Conservation (phyloP, 2,329 filamentous ascomycete species). For the Fusarium anguioides region DNA sequence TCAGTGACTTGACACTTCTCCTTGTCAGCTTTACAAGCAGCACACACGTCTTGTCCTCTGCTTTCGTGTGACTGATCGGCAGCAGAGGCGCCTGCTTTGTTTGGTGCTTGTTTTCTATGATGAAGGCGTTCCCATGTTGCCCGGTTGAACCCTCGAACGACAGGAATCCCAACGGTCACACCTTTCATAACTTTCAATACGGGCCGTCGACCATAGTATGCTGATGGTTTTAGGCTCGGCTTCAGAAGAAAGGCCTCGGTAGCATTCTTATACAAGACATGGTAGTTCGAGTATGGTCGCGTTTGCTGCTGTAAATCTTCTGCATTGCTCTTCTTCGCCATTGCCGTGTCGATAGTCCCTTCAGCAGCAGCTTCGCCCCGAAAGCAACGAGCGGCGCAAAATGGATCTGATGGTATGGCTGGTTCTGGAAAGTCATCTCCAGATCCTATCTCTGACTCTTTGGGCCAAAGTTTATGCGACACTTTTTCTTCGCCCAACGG, state of each 20-base stretch:
- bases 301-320: slow-evolving; percentile 54
- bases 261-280: slow-evolving; percentile 87
- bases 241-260: slow-evolving; percentile 86
- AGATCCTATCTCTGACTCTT: slow-evolving; percentile 52
- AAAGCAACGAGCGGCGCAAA: slow-evolving; percentile 70
- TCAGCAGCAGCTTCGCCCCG: slow-evolving; percentile 68
- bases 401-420: slow-evolving; percentile 64
- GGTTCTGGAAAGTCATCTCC: slow-evolving; percentile 49
- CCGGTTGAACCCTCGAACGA: slow-evolving; percentile 90
- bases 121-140: slow-evolving; percentile 80
- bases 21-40: slow-evolving; percentile 72
- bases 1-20: slow-evolving; percentile 80
- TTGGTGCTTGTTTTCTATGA: slow-evolving; percentile 54
- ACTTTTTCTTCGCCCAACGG: slow-evolving; percentile 92
- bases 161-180: slow-evolving; percentile 81
- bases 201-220: slow-evolving; percentile 84
- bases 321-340: slow-evolving; percentile 49
- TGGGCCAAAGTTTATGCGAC: slow-evolving; percentile 83
- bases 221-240: slow-evolving; percentile 84
- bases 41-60: slow-evolving; percentile 54
- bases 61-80: slow-evolving; percentile 47
- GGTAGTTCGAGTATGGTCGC: slow-evolving; percentile 76
- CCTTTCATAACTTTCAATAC: slow-evolving; percentile 87
- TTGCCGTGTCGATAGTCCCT: slow-evolving; percentile 56
- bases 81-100: slow-evolving; percentile 43